Conservation (phyloP, 345 rosid genomes). For the Noccaea caerulescens region DNA sequence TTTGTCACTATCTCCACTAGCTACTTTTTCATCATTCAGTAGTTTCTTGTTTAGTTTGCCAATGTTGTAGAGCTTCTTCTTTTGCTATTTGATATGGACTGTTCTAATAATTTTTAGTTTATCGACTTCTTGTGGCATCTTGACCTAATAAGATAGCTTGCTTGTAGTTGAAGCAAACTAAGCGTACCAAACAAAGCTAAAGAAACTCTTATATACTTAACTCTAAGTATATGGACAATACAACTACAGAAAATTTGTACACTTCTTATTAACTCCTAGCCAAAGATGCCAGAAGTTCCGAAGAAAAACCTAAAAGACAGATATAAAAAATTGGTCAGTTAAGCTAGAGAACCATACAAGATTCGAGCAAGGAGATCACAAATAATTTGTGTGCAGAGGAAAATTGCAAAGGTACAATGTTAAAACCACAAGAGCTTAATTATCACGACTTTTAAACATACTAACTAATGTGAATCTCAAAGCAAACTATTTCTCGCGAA, state of each 20-base stretch:
- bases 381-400: neutral
- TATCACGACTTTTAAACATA: neutral
- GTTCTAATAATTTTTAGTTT: too few relatives aligned
- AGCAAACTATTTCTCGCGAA: neutral
- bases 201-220: neutral
- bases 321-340: too few relatives aligned
- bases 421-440: too few relatives aligned
- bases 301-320: too few relatives aligned
- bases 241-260: neutral
- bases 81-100: too few relatives aligned
- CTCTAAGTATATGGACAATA: too few relatives aligned
- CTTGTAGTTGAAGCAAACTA: constrained; percentile 7
- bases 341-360: too few relatives aligned
- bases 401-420: neutral
- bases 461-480: neutral
- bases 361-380: too few relatives aligned
- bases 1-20: neutral
- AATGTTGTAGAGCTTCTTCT: too few relatives aligned
- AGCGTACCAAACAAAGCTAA: neutral
- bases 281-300: neutral
- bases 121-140: constrained; percentile 72
- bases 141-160: constrained; percentile 13
- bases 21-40: too few relatives aligned
- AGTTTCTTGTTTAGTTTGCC: too few relatives aligned
- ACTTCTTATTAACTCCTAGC: neutral